A percentile compares a stretch with the other conserved stretches of the same genome.
Conservation (phyloP, 2,329 filamentous ascomycete species). For the Fusarium decemcellulare region DNA sequence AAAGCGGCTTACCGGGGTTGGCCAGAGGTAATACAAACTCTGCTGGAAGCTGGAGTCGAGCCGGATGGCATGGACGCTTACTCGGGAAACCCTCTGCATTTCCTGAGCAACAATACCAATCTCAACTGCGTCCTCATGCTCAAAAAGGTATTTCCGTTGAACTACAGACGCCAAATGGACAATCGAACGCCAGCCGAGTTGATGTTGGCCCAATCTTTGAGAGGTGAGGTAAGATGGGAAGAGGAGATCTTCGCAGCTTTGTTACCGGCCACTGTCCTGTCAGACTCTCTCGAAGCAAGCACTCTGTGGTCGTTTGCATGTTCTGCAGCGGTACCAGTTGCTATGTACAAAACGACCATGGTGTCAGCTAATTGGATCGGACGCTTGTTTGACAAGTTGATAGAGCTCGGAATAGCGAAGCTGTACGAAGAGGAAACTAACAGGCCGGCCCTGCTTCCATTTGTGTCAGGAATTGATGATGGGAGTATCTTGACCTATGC, state of each 20-base stretch:
- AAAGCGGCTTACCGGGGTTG: not conserved
- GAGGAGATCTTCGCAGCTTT: not conserved
- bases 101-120: not conserved
- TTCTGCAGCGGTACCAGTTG: too few relatives aligned
- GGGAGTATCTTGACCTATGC: too few relatives aligned
- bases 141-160: not conserved
- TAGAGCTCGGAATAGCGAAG: not conserved
- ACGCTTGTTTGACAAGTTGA: not conserved
- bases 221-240: rapidly evolving
- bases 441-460: not conserved
- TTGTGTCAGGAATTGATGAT: not conserved
- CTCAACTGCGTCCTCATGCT: not conserved
- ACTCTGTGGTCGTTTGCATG: not conserved
- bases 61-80: not conserved
- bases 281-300: not conserved
- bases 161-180: not conserved
- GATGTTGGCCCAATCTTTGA: not conserved
- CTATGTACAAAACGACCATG: too few relatives aligned
- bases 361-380: too few relatives aligned
- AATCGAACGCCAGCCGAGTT: not conserved
- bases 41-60: not conserved
- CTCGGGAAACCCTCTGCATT: slow-evolving; percentile 1
- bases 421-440: not conserved
- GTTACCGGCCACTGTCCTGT: not conserved
- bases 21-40: not conserved